Base-by-base conservation (phyloP, 2,329 filamentous ascomycete genomes). In the Alternaria arbusti region DNA sequence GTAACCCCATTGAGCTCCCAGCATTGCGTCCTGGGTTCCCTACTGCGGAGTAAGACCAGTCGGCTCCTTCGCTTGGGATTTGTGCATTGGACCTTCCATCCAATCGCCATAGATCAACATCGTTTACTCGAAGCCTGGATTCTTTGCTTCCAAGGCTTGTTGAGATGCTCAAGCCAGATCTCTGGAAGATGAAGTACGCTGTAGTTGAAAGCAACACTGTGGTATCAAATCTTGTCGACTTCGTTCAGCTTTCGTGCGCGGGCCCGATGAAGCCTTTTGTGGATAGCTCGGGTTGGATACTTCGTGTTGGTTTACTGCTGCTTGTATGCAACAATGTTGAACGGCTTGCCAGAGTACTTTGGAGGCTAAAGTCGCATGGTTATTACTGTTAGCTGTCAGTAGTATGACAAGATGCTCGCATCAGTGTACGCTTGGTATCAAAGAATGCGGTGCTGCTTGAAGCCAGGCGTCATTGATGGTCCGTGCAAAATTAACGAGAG, bases 1-100 rank as follows among this genome's bases (percentile, higher is more conserved):
- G 30, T 40, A 52, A 52, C 30, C 49, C n/a, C 49, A 52, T 40
- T 22, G 49, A 40, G 49, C 15, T 13, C 28, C 49, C 49, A 36
- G 30, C 13, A 22, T 51, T 32, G 46, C 46, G 23, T 49, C 23
- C n/a, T 20, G 46, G n/a, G 13, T 9, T 20, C 23, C 6, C 45
- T 2, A 1, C 7, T 36, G 32, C 32, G 32, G 32, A 36, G 32
- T 36, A 47, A 47, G 22, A 47, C 20, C 47, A 23, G 28, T 22
- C 49, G 20, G 44, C 8, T 32, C 49, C 49, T 36, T 28, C 17
- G 22, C 17, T 51, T 11, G 13, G 17, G 9, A 36, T 51, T 1
- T 23, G 12, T 51, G 17, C 10, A 10, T 13, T 30, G 20, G 17
- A 32, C 20, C 28, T 8, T 23, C 2, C 8, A 9, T 20, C 17